Evolutionary conservation across 108 stramenopile species (phyloP).

Genomic region (Aurantiochytrium sp.): DNA sequence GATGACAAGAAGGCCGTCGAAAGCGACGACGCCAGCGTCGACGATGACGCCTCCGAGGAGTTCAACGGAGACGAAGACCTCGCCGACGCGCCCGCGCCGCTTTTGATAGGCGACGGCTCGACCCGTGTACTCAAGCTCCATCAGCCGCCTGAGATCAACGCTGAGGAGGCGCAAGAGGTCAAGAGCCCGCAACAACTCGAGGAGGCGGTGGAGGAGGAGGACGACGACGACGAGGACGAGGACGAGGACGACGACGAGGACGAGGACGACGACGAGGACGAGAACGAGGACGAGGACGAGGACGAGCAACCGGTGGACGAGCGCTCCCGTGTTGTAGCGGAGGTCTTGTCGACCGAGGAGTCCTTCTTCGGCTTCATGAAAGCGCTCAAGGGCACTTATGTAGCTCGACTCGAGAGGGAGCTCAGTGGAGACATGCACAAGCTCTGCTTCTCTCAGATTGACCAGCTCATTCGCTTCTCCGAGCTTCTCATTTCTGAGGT

Average conservation of each 20-base stretch:
- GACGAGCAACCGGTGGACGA: background rate
- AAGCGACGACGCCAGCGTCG: no score
- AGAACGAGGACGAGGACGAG: background rate
- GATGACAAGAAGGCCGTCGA: no score
- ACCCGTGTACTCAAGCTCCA: no score
- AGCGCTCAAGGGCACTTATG: background rate
- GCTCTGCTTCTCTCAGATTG: background rate
- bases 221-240: background rate
- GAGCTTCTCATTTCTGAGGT: background rate
- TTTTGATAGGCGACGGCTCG: no score
- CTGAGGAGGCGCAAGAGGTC: no score
- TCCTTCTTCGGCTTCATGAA: background rate
- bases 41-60: no score
- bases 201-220: background rate
- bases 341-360: background rate
- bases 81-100: no score
- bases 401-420: background rate
- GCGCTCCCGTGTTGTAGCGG: background rate
- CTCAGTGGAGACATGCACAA: background rate
- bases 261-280: no score
- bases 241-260: no score
- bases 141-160: no score
- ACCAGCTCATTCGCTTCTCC: background rate
- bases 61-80: no score
- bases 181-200: no score